Evolutionary conservation across 2,329 filamentous ascomycete genomes (phyloP).

Genomic region (Fusarium proliferatum): DNA sequence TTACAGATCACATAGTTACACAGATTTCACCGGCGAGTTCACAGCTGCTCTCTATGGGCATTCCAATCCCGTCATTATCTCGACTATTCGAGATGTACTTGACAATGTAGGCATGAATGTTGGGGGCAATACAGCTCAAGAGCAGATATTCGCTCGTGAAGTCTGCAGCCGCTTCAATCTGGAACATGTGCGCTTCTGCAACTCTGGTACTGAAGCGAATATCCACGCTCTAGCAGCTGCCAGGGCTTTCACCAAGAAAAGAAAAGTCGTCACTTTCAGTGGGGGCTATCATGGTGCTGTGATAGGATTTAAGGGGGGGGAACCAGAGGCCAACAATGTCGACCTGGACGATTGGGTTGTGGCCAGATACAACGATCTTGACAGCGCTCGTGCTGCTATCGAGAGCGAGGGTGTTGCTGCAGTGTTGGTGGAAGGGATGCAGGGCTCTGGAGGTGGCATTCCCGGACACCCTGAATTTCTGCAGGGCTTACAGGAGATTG

Average conservation of each 20-base stretch:
- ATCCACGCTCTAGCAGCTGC: constrained; percentile 68
- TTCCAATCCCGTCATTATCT: constrained; percentile 65
- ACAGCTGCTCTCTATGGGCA: constrained; percentile 75
- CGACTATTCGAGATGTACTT: constrained; percentile 59
- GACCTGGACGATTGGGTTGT: constrained; percentile 68
- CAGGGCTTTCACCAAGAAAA: constrained; percentile 56
- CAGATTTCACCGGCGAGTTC: constrained; percentile 72
- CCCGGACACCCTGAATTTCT: constrained; percentile 64
- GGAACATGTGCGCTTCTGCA: constrained; percentile 69
- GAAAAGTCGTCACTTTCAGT: constrained; percentile 62
- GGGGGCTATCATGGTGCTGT: constrained; percentile 57
- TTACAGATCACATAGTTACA: constrained; percentile 54
- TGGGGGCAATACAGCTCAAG: constrained; percentile 63
- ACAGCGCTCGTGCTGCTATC: constrained; percentile 57
- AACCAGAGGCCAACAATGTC: constrained; percentile 57
- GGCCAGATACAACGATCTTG: constrained; percentile 70
- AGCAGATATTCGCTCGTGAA: constrained; percentile 62
- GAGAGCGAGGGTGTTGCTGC: constrained; percentile 64
- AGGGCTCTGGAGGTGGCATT: constrained; percentile 70
- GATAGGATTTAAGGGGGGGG: constrained; percentile 50
- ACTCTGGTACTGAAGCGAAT: constrained; percentile 75
- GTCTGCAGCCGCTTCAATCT: constrained; percentile 66
- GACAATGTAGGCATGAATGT: constrained; percentile 63
- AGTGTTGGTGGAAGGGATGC: constrained; percentile 74
- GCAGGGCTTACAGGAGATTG: constrained; percentile 58